Base-by-base conservation (phyloP, 345 rosid genomes). In the Stellera chamaejasme region DNA sequence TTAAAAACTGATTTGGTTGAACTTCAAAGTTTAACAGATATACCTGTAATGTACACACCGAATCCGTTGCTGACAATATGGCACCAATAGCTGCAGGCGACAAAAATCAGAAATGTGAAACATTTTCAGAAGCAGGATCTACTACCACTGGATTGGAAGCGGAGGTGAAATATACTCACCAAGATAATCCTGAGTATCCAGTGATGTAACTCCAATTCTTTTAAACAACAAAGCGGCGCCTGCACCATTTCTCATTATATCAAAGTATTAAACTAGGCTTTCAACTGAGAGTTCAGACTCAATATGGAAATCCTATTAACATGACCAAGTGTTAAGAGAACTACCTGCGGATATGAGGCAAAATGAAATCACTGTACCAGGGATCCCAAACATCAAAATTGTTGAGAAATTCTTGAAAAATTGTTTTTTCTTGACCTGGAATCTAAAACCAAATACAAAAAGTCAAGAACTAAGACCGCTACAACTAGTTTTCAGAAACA, bases 41-140 rank as follows among this genome's bases (percentile, higher is more conserved):
- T 58, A 82, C 94, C 89, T 82, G 87, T 65, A 85, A 76, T 19
- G 90, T 85, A 69, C 94, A 85, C 19, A 85, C 94, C 26, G 90
- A 78, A 66, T 85, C 90, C 10, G 94, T 85, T 19, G 90, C 94
- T 11, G 94, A 83, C 42, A 82, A 36, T 69, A 85, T 85, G 42
- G 90, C 83, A 49, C 90, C 94, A 14, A 82, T 44, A 45, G 94
- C 94, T 85, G 82, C 67, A 68, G 23, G 47, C 36, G n/a, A 15
- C 0, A 53, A 26, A 56, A 62, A 48, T 42, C 44, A 46, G 36
- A 51, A 44, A 41, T 5, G 45, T 58, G 69, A 55, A 71, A 27
- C 23, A 41, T 36, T 48, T 32, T 32, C 8, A 8, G 39, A 32
- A 8, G 26, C 39, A 15, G 36, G 55, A 50, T 43, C 10, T n/a